Evolutionary conservation across 2,329 filamentous ascomycete species (phyloP), one percentile per base, ranked within the genome.

Genomic region (Scopulariopsis brevicaulis): DNA sequence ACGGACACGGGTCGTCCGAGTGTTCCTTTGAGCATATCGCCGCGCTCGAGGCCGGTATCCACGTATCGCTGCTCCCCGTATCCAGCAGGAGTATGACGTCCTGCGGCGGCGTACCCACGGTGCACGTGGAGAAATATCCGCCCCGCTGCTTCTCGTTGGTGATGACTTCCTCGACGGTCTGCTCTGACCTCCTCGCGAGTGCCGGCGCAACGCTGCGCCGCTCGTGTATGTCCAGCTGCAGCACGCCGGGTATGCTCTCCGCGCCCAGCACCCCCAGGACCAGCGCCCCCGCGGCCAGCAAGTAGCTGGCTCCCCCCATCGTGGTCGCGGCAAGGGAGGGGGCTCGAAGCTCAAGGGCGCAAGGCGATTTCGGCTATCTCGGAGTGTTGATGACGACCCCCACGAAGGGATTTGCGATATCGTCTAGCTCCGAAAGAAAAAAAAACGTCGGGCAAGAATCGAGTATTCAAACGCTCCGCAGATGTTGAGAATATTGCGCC

Each of bases 11-110:
- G 8, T 60, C 60, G 12, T 48, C 56, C 20, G 61, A 56, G 37
- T 57, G 55, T 7, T 60, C 60, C 8, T 63, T 60, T 18, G 68
- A 59, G 65, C 79, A 82, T 14, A 77, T 71, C 37, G 60, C 60
- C 1, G 75, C 69, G 5, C 58, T 54, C 59, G 64, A 67, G 51
- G 69, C 68, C 15, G 78, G 76, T 46, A 86, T 75, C 83, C 84
- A 86, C 24, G 83, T 77, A 69, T 87, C 84, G 60, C 81, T 84
- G 64, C 81, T 85, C 50, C 83, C 84, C 0, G 83, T 86, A 68
- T 86, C 83, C 52, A 86, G 73, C 66, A 84, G 81, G 56, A 86
- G 68, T 1, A 74, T 77, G 48, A 86, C 60, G 4, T 76, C 68
- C 64, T 86, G 83, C 14, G 70, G 68, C 0, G 83, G 83, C 7